Conservation (phyloP, 176 grass and related monocot species). For the Carex parvula region DNA sequence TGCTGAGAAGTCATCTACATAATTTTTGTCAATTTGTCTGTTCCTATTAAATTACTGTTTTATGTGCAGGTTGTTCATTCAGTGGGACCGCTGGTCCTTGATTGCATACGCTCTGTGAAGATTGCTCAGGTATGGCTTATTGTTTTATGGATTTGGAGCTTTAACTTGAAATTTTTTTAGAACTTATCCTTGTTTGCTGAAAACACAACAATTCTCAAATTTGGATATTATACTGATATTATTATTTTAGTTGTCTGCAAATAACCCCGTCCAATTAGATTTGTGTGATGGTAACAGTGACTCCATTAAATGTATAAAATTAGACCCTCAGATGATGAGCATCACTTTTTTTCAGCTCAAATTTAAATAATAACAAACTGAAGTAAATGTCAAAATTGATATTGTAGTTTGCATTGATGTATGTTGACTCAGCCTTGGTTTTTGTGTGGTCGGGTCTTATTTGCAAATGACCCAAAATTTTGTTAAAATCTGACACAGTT, state of each 20-base stretch:
- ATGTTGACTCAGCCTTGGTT: neutral
- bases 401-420: neutral
- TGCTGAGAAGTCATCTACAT: slow-evolving; percentile 13
- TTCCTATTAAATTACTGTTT: slow-evolving; percentile 23
- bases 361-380: neutral
- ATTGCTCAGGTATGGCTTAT: slow-evolving; percentile 69
- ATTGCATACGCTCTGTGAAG: slow-evolving; percentile 60
- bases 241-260: neutral
- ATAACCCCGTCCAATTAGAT: neutral
- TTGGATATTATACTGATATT: neutral
- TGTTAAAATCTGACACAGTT: neutral
- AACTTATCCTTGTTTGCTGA: neutral
- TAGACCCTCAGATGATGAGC: neutral
- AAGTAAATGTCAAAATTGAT: slow-evolving; percentile 8
- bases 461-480: neutral
- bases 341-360: neutral
- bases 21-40: slow-evolving; percentile 33
- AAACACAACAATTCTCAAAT: neutral
- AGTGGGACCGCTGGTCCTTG: slow-evolving; percentile 57
- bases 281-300: neutral
- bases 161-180: neutral
- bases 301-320: neutral
- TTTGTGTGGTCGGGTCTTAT: neutral
- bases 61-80: slow-evolving; percentile 68
- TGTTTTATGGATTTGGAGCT: slow-evolving; percentile 3